Percentiles rank a stretch among this genome's conserved stretches.
These are phyloP conservation scores for Solidago caesia DNA, from an alignment of 129 eudicot species.

Conservation along the genomic window DNA sequence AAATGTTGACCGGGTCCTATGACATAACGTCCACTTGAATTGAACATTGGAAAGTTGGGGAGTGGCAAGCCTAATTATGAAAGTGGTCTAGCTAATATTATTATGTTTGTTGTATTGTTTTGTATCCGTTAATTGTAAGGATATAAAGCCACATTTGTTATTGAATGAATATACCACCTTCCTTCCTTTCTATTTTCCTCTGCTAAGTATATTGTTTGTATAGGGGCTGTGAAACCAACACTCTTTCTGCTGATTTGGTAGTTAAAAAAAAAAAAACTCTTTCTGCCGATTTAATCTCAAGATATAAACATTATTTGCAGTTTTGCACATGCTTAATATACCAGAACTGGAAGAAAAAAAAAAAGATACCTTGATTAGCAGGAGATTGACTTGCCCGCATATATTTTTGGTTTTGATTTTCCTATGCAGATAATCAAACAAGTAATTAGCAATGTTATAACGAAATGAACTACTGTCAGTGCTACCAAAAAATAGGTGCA, in stretches of 20 bases:
- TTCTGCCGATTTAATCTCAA: background rate
- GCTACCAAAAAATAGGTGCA: background rate
- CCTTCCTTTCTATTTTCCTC: no score
- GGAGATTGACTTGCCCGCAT: conserved; percentile 29
- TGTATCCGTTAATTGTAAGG: no score
- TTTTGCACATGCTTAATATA: background rate
- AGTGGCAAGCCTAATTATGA: no score
- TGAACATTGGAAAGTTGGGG: no score
- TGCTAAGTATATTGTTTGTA: no score
- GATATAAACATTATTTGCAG: background rate
- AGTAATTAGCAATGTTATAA: background rate
- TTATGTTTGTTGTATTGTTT: no score
- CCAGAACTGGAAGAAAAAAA: background rate
- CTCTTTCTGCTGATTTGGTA: no score
- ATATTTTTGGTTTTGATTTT: conserved; percentile 32
- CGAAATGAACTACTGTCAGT: background rate
- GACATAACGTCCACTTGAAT: no score
- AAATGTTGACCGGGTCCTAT: background rate
- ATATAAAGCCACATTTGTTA: no score
- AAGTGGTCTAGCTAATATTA: no score
- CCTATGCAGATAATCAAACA: conserved; percentile 39
- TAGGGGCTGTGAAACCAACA: no score
- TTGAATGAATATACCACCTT: no score
- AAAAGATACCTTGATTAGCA: conserved; percentile 35
- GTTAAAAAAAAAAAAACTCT: background rate